Base-by-base conservation (phyloP, 1,284 basidiomycete species). In the Phaffia rhodozyma region DNA sequence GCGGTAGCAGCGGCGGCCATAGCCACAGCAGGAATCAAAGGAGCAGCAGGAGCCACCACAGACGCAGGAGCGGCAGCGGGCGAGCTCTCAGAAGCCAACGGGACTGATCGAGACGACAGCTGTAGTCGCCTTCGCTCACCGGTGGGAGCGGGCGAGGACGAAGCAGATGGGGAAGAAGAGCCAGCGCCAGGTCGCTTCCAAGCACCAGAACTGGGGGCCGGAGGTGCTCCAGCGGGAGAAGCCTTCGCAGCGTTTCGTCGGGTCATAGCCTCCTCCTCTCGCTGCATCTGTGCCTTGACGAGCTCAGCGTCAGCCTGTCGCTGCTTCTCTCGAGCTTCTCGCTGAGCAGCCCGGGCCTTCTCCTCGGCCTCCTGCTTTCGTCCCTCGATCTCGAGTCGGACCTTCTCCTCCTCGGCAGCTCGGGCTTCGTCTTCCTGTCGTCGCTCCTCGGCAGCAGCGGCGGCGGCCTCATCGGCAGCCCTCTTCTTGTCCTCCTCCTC, bases 241-340 rank as follows among this genome's bases (percentile, higher is more conserved):
- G 67, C 32, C 43, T 72, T 68, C 66, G 74, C 75, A 11, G 69
- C 70, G 27, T 29, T 29, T 30, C 74, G 72, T 49, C 83, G 82
- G 20, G 80, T 80, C 70, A 83, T 81, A 0, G 88, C 89, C 71
- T 91, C 91, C 61, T 88, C 87, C 72, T 91, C 90, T 66, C 86
- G 82, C 71, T 86, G 82, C n/a, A 74, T 76, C 71, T 86, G 87
- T 56, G 79, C 75, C 25, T 80, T 80, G 2, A 82, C 83, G 49
- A 80, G 74, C 69, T 89, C 86, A 25, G 73, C 55, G 0, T 79
- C 80, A 55, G 80, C 82, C 13, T 79, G 80, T 55, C 86, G 85
- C 71, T 91, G 85, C 49, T 74, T 79, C 61, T 88, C 86, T 63
- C 87, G 82, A 66, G 80, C 73, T 67, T 81, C 82, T 66, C 86